Base-by-base conservation (phyloP, 192 early-diverging fungal species). In the Backusella tarrabulga region DNA sequence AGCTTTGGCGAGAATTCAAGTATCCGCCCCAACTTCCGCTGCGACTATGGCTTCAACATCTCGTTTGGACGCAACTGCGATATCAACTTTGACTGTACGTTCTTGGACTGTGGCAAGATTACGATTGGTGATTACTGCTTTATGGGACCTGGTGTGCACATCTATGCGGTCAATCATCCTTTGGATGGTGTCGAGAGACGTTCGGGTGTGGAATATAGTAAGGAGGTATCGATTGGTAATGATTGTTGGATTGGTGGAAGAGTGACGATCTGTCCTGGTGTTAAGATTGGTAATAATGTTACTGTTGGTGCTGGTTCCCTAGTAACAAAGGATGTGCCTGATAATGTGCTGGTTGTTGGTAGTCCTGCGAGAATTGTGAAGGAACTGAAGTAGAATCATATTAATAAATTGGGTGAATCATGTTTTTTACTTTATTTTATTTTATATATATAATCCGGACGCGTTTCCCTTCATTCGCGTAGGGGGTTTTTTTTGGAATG, bases 171-270 rank as follows among this genome's bases (percentile, higher is more conserved):
- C 6, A 87, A 84, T 44, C 94, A 96, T 76, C 91, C 93, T n/a
- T 8, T 87, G 17, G 92, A 95, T 36, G 89, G 91, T 8, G 77
- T 74, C 40, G 71, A 83, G 56, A 73, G 90, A 46, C 66, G 72
- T 36, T 82, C 72, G 7, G 80, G 81, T 12, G 17, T 81, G 17
- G 87, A 88, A 67, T 85, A 75, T 60, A 87, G 80, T 2, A 79
- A 83, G 72, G 80, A 78, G 2, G 83, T 89, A n/a, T 83, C 72
- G 79, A 98, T 98, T 70, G 96, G 95, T 29, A 90, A 93, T 69
- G 87, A 95, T 77, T 92, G 93, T 36, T 97, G 95, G 96, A 81
- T 98, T 40, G 96, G 97, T 7, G 97, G 95, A 23, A 86, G 88
- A 26, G 90, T 88, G 0, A 88, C 93, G 7, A 90, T 98, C 46